Evolutionary conservation across 169 alveolate genomes (phyloP).

Genomic region (Ichthyophthirius multifiliis): DNA sequence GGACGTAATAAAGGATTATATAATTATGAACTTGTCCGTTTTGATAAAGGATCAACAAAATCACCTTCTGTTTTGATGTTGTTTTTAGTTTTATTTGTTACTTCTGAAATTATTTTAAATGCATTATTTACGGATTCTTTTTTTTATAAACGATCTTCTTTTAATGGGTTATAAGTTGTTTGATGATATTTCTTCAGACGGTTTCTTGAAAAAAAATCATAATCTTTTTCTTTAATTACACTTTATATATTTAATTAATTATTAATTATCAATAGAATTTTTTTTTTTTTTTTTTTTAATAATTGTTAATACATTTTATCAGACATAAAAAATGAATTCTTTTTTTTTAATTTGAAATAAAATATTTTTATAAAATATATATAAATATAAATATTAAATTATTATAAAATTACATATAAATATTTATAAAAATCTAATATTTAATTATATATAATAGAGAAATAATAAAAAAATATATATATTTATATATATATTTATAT

Average conservation of each 20-base stretch:
- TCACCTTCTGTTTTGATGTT: slow-evolving; percentile 27
- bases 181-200: not conserved
- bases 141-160: not conserved
- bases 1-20: not conserved
- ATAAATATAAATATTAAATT: too few relatives aligned
- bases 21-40: not conserved
- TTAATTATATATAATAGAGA: too few relatives aligned
- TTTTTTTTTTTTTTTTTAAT: too few relatives aligned
- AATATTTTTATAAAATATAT: too few relatives aligned
- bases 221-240: not conserved
- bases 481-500: too few relatives aligned
- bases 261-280: too few relatives aligned
- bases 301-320: too few relatives aligned
- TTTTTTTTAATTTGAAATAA: too few relatives aligned
- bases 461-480: too few relatives aligned
- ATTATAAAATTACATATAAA: too few relatives aligned
- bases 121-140: not conserved
- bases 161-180: not conserved
- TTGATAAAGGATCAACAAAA: slow-evolving; percentile 42
- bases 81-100: not conserved
- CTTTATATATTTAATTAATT: not conserved
- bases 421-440: too few relatives aligned
- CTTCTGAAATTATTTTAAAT: not conserved
- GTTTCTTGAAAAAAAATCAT: not conserved
- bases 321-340: too few relatives aligned